Base-by-base conservation (phyloP, 768 basidiomycete genomes). In the Sarcodon aspratus region DNA sequence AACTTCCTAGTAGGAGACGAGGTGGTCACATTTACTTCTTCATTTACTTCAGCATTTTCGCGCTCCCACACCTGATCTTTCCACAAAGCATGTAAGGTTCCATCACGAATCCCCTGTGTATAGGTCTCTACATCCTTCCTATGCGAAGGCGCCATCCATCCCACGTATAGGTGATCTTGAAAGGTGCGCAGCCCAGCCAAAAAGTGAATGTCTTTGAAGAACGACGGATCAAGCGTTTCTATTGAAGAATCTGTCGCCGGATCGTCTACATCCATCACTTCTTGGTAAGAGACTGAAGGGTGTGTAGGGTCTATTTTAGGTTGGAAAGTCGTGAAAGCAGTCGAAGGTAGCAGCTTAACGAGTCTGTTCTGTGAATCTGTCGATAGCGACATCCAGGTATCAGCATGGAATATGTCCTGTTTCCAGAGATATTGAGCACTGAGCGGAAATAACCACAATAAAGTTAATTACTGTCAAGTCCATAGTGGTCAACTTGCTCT, bases 31-130 rank as follows among this genome's bases (percentile, higher is more conserved):
- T 42, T 15, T 34, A 35, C 27, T 31, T 38, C 27, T 36, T 43
- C 55, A 40, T 50, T 49, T 18, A 36, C 40, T 36, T 52, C 18
- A 36, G 48, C 40, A 48, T 78, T 71, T 6, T 73, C 70, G 36
- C 59, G 61, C 44, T 70, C 70, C 80, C 80, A 82, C 33, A 66
- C 69, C 33, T 80, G 75, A 55, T 82, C 80, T 56, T 82, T 82
- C 78, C 78, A 80, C 36, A 75, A 69, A 10, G 72, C 78, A 32
- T 76, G 70, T 33, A 78, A 48, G 7, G 63, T 69, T 1, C 78
- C 79, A 11, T 65, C 57, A 3, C 54, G 52, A 17, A 79, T 65
- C 13, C 73, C 76, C 12, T 64, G 61, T 40, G 67, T 50, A 57
- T 72, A 80, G 51, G 67, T 60, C 21, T 57, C 52, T 9, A 78